These are phyloP conservation scores for Penicillium sp. DNA, from an alignment of 2,329 filamentous ascomycete species.

Conservation along the genomic window DNA sequence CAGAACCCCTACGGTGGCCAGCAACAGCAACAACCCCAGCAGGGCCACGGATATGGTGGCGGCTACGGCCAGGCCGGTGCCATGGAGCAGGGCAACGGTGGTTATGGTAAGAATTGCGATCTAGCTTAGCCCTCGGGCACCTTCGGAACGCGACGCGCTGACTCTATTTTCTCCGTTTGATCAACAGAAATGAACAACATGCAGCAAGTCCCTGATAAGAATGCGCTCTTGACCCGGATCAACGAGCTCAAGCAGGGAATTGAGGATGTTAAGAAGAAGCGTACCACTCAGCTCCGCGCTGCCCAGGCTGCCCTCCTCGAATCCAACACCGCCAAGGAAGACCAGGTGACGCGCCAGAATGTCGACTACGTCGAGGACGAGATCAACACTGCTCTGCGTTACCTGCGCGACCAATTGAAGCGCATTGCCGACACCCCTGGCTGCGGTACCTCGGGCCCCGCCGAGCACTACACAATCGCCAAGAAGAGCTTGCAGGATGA, in stretches of 20 bases:
- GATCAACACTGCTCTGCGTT: slow-evolving; percentile 82
- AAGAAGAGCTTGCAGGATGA: slow-evolving; percentile 80
- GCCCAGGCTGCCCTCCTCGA: slow-evolving; percentile 76
- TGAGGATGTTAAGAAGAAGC: slow-evolving; percentile 71
- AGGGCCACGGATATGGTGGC: slow-evolving; percentile 33
- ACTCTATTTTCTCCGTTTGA: slow-evolving; percentile 14
- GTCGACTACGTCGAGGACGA: slow-evolving; percentile 76
- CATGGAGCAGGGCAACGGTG: slow-evolving; percentile 43
- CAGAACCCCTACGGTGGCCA: slow-evolving; percentile 42
- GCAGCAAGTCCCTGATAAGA: slow-evolving; percentile 62
- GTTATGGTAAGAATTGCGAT: slow-evolving; percentile 42
- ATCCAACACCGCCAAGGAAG: slow-evolving; percentile 72
- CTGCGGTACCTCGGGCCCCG: slow-evolving; percentile 72
- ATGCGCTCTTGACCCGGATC: slow-evolving; percentile 83
- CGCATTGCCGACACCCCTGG: slow-evolving; percentile 82
- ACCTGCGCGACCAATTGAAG: slow-evolving; percentile 78
- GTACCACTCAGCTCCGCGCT: slow-evolving; percentile 54
- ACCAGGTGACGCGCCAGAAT: slow-evolving; percentile 68
- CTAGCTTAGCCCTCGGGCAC: not conserved
- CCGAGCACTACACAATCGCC: slow-evolving; percentile 74
- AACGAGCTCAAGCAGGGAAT: slow-evolving; percentile 79
- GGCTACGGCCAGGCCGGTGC: slow-evolving; percentile 39
- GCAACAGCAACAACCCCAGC: slow-evolving; percentile 32
- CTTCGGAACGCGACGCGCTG: slow-evolving; percentile 13
- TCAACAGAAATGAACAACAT: slow-evolving; percentile 51